Evolutionary conservation across 1,284 basidiomycete genomes (phyloP).

Genomic region (Ganoderma sinense): DNA sequence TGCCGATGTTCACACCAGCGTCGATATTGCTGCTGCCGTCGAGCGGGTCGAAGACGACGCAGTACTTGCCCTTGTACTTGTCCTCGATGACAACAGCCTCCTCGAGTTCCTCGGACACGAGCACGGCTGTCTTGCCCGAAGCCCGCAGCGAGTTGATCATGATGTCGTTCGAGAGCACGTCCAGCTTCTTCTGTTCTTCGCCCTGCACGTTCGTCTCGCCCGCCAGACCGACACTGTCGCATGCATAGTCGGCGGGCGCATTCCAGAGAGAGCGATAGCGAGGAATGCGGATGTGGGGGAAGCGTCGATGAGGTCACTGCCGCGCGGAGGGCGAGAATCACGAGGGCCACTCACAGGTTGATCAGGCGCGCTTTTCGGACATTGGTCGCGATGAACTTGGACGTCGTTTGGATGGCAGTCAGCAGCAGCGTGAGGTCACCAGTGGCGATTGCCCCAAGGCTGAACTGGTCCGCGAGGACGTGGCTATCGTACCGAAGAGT

Average conservation of each 20-base stretch:
- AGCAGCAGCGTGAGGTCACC: slow-evolving; percentile 96
- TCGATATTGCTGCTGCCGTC: slow-evolving; percentile 99
- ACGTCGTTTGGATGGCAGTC: slow-evolving; percentile 95
- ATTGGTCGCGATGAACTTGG: slow-evolving; percentile 98
- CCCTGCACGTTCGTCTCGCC: slow-evolving; percentile 98
- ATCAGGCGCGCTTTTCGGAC: slow-evolving; percentile 97
- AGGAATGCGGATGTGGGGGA: slow-evolving; percentile 6
- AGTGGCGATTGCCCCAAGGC: slow-evolving; percentile 81
- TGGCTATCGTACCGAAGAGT: slow-evolving; percentile 57
- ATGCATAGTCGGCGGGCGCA: not conserved
- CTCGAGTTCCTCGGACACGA: slow-evolving; percentile 97
- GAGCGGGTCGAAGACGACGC: slow-evolving; percentile 98
- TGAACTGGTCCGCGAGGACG: slow-evolving; percentile 85
- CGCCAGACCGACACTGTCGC: slow-evolving; percentile 86
- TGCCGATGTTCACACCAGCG: slow-evolving; percentile 99
- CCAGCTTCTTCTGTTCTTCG: slow-evolving; percentile 99
- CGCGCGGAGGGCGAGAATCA: slow-evolving; percentile 10
- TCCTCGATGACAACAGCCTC: slow-evolving; percentile 92
- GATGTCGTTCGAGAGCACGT: slow-evolving; percentile 98
- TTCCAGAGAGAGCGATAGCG: not conserved
- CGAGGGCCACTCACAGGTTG: slow-evolving; percentile 79
- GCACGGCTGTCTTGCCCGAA: slow-evolving; percentile 94
- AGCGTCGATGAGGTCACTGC: slow-evolving; percentile 10
- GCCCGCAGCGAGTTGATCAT: slow-evolving; percentile 97
- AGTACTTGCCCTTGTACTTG: slow-evolving; percentile 84